A percentile compares a stretch with the other conserved stretches of the same genome.
Conservation (phyloP, 768 basidiomycete species). For the Collybia mongolica region DNA sequence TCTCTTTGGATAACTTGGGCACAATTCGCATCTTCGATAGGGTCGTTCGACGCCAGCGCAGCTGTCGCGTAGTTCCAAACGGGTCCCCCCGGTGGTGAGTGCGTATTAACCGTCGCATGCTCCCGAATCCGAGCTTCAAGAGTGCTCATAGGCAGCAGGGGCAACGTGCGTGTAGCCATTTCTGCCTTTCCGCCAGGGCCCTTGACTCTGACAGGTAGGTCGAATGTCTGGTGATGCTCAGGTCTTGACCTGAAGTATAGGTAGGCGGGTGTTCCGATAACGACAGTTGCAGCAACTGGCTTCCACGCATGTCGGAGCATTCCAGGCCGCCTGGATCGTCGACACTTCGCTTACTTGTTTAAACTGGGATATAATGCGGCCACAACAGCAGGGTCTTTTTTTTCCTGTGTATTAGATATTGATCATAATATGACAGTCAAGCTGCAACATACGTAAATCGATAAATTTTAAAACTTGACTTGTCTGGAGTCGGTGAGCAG, state of each 20-base stretch:
- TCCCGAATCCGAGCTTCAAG: slow-evolving; percentile 59
- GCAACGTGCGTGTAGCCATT: slow-evolving; percentile 50
- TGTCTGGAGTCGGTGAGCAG: too few relatives aligned
- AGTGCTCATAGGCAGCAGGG: slow-evolving; percentile 52
- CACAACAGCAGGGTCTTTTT: not conserved
- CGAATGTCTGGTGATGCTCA: slow-evolving; percentile 51
- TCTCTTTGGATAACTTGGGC: slow-evolving; percentile 67
- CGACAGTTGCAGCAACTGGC: slow-evolving; percentile 56
- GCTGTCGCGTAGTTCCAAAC: slow-evolving; percentile 81
- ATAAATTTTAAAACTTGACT: too few relatives aligned
- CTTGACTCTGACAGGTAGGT: slow-evolving; percentile 51
- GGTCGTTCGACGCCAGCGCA: slow-evolving; percentile 80
- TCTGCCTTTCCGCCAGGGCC: slow-evolving; percentile 60
- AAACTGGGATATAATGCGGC: too few relatives aligned
- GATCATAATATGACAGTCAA: too few relatives aligned
- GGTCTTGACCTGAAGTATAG: slow-evolving; percentile 47
- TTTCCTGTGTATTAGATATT: not conserved
- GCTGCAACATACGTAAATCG: too few relatives aligned
- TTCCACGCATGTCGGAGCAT: slow-evolving; percentile 74
- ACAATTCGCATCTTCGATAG: slow-evolving; percentile 88
- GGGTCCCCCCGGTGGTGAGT: slow-evolving; percentile 50
- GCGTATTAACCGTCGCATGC: slow-evolving; percentile 44
- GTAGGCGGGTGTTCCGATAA: slow-evolving; percentile 60
- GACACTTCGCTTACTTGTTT: too few relatives aligned
- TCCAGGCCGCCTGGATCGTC: slow-evolving; percentile 7